Evolutionary conservation across 1,139 yeast genomes (phyloP).

Genomic region (Candida frijolesensis): DNA sequence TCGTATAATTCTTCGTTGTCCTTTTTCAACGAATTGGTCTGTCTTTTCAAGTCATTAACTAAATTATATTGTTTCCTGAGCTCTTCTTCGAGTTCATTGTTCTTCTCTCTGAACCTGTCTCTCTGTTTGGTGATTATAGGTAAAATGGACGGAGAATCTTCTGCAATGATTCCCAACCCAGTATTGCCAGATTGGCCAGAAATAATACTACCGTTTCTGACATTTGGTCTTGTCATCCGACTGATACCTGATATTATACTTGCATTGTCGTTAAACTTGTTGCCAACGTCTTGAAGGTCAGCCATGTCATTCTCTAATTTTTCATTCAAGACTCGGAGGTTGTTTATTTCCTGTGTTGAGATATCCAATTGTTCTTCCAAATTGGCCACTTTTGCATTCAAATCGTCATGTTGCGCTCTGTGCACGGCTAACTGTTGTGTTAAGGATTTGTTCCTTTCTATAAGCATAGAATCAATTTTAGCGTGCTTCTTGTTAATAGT

Average conservation of each 20-base stretch:
- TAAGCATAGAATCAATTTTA: conserved; percentile 48
- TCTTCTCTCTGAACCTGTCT: conserved; percentile 83
- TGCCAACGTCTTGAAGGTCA: conserved; percentile 46
- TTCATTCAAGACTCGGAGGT: conserved; percentile 46
- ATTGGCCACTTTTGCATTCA: conserved; percentile 33
- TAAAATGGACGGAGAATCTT: conserved; percentile 56
- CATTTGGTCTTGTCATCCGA: conserved; percentile 39
- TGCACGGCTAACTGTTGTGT: conserved; percentile 60
- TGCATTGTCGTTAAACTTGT: conserved; percentile 60
- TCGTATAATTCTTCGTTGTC: conserved; percentile 85
- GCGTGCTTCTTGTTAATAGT: neutral
- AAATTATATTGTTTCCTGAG: conserved; percentile 58
- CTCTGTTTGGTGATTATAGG: conserved; percentile 94
- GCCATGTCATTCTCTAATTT: conserved; percentile 74
- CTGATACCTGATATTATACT: conserved; percentile 67
- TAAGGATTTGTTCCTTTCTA: conserved; percentile 62
- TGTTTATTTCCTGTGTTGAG: conserved; percentile 36
- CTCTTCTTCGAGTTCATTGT: conserved; percentile 82
- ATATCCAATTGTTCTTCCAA: conserved; percentile 43
- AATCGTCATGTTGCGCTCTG: conserved; percentile 53
- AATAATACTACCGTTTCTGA: conserved; percentile 38
- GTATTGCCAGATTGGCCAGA: conserved; percentile 37
- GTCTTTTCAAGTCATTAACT: conserved; percentile 63
- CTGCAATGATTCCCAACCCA: conserved; percentile 23
- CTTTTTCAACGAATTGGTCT: conserved; percentile 61